Base-by-base conservation (phyloP, 2,329 filamentous ascomycete species). In the Phaeophleospora eucalypticola region DNA sequence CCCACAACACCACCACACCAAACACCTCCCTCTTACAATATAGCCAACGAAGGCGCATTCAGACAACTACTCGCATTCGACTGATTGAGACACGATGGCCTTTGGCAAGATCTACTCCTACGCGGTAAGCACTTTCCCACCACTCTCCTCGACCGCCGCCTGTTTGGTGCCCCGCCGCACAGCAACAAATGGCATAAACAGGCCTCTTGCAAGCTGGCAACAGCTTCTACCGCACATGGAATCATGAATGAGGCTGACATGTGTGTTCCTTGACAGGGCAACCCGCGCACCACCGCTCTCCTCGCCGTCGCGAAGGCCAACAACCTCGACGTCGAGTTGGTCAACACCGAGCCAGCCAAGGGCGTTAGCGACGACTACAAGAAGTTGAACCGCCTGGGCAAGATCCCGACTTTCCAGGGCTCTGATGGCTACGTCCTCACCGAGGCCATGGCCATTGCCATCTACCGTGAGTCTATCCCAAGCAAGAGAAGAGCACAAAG, bases 81-180 rank as follows among this genome's bases (percentile, higher is more conserved):
- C 45, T 46, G 29, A 36, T 35, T 51, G 42, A 51, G 36, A 46
- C 56, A 61, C 36, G 48, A 67, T 65, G 63, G 55, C 61, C 70
- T 97, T 98, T 82, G 93, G 93, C 78, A 98, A 95, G 80, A 83
- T 98, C 68, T 97, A 93, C 83, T 87, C 86, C 71, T 82, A 81
- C 73, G 71, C 81, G 76, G 91, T 95, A 84, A 63, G 77, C 38
- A 41, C n/a, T n/a, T n/a, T n/a, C n/a, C n/a, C n/a, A n/a, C n/a
- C n/a, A n/a, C n/a, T n/a, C n/a, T n/a, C n/a, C n/a, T n/a, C n/a
- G 37, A 44, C 41, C 19, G 18, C 36, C 43, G 20, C 39, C 20
- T 16, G 21, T 39, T 36, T 39, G 40, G 51, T 37, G 46, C 47
- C 48, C 45, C 43, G 43, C 46, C 45, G 38, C 38, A 41, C 35